phyloP scores from a whole-genome alignment of 1,284 basidiomycete genomes.

The Irpex sp. region DNA sequence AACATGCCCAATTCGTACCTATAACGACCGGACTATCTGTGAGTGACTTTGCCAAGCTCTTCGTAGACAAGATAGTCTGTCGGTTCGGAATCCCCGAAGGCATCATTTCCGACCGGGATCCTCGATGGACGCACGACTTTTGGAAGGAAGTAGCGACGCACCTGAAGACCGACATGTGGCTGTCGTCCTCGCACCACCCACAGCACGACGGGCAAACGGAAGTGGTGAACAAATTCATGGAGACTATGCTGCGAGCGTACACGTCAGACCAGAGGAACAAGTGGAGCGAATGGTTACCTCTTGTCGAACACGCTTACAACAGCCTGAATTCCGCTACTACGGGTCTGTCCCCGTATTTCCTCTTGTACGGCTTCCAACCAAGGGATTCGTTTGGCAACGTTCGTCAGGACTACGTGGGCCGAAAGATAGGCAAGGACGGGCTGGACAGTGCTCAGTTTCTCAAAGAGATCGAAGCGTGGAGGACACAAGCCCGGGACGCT shows the following conservation, averaged over 20 bases:
- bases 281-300: background rate
- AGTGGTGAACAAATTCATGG: constrained; percentile 11
- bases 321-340: background rate
- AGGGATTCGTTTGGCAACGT: no score
- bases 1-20: constrained; percentile 33
- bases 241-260: constrained; percentile 5
- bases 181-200: constrained; percentile 26
- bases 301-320: background rate
- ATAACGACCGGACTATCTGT: constrained; percentile 11
- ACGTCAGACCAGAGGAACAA: background rate
- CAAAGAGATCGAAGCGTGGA: constrained; percentile 4
- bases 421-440: no score
- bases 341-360: background rate
- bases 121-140: constrained; percentile 23
- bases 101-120: constrained; percentile 26
- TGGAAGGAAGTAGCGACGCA: constrained; percentile 20
- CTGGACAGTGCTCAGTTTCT: no score
- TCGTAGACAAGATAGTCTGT: constrained; percentile 17
- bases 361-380: background rate
- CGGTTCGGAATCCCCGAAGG: constrained; percentile 21
- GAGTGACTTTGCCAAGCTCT: constrained; percentile 16
- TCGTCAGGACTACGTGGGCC: background rate
- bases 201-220: constrained; percentile 21
- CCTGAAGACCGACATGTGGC: constrained; percentile 15
- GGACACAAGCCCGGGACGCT: constrained; percentile 13